These are phyloP conservation scores for Suaeda aralocaspica DNA, from an alignment of 148 eudicot genomes.

Conservation along the genomic window DNA sequence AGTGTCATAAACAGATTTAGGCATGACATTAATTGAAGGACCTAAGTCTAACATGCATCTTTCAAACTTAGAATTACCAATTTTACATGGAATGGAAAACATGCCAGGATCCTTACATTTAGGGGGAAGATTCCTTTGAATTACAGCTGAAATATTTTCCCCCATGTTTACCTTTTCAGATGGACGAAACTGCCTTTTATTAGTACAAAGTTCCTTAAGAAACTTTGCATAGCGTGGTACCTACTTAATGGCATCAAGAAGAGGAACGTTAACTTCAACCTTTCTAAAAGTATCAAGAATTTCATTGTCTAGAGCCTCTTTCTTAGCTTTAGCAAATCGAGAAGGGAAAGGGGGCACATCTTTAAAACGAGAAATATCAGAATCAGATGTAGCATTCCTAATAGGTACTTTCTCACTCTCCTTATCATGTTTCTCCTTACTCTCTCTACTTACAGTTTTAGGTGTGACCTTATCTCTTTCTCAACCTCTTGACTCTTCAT, in stretches of 20 bases:
- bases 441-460: not conserved
- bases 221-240: not conserved
- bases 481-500: not conserved
- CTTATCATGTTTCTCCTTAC: not conserved
- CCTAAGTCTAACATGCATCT: slow-evolving; percentile 16
- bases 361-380: not conserved
- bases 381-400: not conserved
- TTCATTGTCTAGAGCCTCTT: slow-evolving; percentile 10
- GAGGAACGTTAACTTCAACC: too few relatives aligned
- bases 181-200: not conserved
- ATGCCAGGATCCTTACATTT: slow-evolving; percentile 11
- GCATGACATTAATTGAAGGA: slow-evolving; percentile 14
- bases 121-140: slow-evolving; percentile 7
- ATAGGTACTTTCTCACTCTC: too few relatives aligned
- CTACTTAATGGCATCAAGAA: slow-evolving; percentile 8
- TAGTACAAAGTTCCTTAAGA: slow-evolving; percentile 7
- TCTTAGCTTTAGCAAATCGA: slow-evolving; percentile 5
- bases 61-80: not conserved
- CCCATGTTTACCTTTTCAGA: slow-evolving; percentile 12
- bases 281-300: not conserved
- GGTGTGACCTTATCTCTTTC: not conserved
- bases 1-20: not conserved
- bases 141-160: slow-evolving; percentile 4
- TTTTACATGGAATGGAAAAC: slow-evolving; percentile 2
- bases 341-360: slow-evolving; percentile 12